Evolutionary conservation across 2,329 filamentous ascomycete species (phyloP), one percentile per base, ranked within the genome.

Genomic region (Cryphonectria naterciae): DNA sequence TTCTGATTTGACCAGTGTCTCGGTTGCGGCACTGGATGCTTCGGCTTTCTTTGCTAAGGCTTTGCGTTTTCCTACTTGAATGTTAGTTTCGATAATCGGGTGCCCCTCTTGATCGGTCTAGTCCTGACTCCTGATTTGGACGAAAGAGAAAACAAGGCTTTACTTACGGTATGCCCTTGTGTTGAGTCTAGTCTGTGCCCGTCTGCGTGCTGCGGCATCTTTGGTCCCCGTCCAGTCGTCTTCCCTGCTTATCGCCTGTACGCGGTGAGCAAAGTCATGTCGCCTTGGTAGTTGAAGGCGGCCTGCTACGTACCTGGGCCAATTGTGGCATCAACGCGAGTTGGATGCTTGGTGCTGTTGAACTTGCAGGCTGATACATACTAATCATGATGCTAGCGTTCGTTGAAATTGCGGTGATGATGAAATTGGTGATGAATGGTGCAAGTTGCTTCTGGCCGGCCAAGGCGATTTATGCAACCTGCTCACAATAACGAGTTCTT

Each of bases 181-280:
- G 66, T 84, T 84, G 35, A 84, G 79, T 77, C 83, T 80, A 71
- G 80, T 85, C 77, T 85, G 84, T 72, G 78, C 78, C 69, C 79
- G 75, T 73, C 83, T 79, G 35, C 84, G 80, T 72, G 78, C 78
- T 73, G 78, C 80, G 2, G 80, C 79, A 78, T 85, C 80, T 22
- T 74, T 83, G 35, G 77, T 80, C 4, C 83, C 84, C 52, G 82
- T 84, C 83, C 84, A 85, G 76, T 85, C 80, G 67, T 85, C 83
- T 72, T 83, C 78, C 41, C 64, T 75, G 69, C 73, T 77, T 75
- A 72, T 78, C 10, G 81, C 82, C 81, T 83, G 62, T 73, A 74
- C 35, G 54, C 22, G 43, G 73, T 80, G 63, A 80, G 79, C 70
- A 77, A 76, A 76, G 54, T 75, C 73, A 69, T 69, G 37, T 74